Evolutionary conservation across 83 land plant genomes (phyloP).

Genomic region (Diphasiastrum complanatum): DNA sequence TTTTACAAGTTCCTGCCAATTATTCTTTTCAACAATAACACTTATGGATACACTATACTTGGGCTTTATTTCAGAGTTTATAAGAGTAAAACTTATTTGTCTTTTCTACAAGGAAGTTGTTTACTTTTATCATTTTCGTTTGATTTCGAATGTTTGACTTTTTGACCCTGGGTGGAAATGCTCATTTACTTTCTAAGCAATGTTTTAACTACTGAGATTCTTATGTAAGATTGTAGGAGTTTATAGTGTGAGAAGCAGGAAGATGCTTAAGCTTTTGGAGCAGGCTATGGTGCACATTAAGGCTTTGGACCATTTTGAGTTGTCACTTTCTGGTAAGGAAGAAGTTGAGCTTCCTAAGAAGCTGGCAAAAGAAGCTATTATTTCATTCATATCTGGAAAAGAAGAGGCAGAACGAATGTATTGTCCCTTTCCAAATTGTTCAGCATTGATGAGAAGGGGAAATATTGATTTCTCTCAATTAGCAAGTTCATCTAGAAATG

Average conservation of each 20-base stretch:
- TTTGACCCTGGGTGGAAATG: background rate
- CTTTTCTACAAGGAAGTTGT: too few species aligned
- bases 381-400: constrained; percentile 15
- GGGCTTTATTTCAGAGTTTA: too few species aligned
- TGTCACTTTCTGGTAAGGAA: constrained; percentile 30
- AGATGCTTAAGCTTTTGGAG: background rate
- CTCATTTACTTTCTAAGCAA: background rate
- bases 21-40: too few species aligned
- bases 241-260: constrained; percentile 6
- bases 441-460: constrained; percentile 59
- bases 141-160: too few species aligned
- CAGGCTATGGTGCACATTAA: constrained; percentile 32
- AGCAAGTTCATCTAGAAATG: constrained; percentile 16
- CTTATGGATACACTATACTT: too few species aligned
- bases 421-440: constrained; percentile 76
- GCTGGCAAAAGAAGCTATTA: constrained; percentile 55
- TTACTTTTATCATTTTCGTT: too few species aligned
- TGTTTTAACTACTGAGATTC: background rate
- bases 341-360: constrained; percentile 31
- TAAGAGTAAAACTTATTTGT: too few species aligned
- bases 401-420: constrained; percentile 61
- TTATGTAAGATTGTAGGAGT: constrained; percentile 4
- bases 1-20: too few species aligned
- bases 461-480: constrained; percentile 28
- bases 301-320: constrained; percentile 41